These are phyloP conservation scores for Thelonectria rubi DNA, from an alignment of 2,329 filamentous ascomycete genomes.

Conservation along the genomic window DNA sequence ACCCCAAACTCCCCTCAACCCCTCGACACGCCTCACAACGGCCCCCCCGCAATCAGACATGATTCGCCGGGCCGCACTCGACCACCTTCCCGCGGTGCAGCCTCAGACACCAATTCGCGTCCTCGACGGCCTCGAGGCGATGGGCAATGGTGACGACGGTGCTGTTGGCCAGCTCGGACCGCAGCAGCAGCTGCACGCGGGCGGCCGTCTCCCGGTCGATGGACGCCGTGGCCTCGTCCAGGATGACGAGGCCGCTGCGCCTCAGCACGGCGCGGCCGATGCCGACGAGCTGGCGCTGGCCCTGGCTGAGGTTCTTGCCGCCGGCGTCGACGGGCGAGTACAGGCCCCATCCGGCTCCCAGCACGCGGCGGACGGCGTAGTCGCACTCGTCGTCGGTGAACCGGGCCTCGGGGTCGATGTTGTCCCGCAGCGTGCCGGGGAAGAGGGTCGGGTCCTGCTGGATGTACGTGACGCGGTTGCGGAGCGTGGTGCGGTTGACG, in stretches of 20 bases:
- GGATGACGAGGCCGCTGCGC: conserved; percentile 66
- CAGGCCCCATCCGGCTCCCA: conserved; percentile 60
- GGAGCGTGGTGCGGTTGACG: conserved; percentile 64
- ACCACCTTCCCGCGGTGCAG: conserved; percentile 62
- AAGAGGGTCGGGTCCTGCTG: conserved; percentile 72
- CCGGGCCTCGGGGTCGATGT: conserved; percentile 74
- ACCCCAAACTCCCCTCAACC: background rate
- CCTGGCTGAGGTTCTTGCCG: conserved; percentile 69
- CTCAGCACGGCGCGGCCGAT: conserved; percentile 69
- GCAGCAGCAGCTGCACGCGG: conserved; percentile 65
- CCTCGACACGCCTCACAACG: no score
- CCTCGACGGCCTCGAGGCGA: conserved; percentile 68
- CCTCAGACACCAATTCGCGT: conserved; percentile 64
- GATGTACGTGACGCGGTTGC: conserved; percentile 68
- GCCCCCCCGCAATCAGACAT: background rate
- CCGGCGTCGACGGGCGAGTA: conserved; percentile 65
- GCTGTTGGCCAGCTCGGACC: conserved; percentile 62
- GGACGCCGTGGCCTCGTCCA: conserved; percentile 72
- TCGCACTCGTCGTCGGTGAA: conserved; percentile 61
- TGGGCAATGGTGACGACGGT: conserved; percentile 75
- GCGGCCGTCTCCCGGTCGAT: conserved; percentile 68
- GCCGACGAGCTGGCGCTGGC: conserved; percentile 69
- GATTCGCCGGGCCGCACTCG: conserved; percentile 54
- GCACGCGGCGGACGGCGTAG: conserved; percentile 65
- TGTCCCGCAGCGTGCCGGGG: conserved; percentile 66